Percentiles rank a stretch among this genome's conserved stretches.
Conservation (phyloP, 1,284 basidiomycete genomes). For the Mycosarcoma mackinlayi region DNA sequence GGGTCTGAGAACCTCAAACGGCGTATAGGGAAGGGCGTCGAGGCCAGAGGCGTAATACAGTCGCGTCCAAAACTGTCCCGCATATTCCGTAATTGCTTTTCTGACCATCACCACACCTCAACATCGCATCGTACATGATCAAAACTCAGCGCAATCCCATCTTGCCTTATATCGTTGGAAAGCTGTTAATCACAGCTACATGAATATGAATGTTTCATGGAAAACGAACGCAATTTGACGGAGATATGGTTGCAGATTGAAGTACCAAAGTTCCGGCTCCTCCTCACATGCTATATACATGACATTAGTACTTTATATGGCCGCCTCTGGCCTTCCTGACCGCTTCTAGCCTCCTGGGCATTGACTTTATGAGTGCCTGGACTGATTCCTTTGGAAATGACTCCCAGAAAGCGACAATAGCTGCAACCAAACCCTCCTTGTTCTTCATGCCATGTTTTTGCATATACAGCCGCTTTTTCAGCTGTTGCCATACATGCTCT, state of each 20-base stretch:
- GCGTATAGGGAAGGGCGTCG: too few species aligned
- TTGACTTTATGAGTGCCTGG: slow-evolving; percentile 11
- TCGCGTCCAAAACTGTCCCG: background rate
- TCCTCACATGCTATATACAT: slow-evolving; percentile 4
- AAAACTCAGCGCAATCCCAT: background rate
- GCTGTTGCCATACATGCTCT: slow-evolving; percentile 13
- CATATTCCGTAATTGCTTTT: background rate
- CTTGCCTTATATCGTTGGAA: slow-evolving; percentile 3
- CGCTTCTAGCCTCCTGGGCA: slow-evolving; percentile 2
- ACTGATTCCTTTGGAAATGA: slow-evolving; percentile 1
- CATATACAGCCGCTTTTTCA: too few species aligned
- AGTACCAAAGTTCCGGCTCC: background rate
- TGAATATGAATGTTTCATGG: background rate
- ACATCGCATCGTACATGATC: background rate
- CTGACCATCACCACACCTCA: background rate
- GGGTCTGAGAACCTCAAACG: too few species aligned
- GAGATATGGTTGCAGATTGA: too few species aligned
- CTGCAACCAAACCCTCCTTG: too few species aligned
- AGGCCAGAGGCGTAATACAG: too few species aligned
- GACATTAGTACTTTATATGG: slow-evolving; percentile 8
- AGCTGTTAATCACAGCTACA: slow-evolving; percentile 6
- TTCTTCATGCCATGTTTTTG: too few species aligned
- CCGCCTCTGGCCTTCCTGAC: slow-evolving; percentile 6
- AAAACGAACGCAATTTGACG: background rate
- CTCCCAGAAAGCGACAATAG: too few species aligned